Evolutionary conservation across 208 protist species (phyloP).

Genomic region (Wallacemonas sp.): DNA sequence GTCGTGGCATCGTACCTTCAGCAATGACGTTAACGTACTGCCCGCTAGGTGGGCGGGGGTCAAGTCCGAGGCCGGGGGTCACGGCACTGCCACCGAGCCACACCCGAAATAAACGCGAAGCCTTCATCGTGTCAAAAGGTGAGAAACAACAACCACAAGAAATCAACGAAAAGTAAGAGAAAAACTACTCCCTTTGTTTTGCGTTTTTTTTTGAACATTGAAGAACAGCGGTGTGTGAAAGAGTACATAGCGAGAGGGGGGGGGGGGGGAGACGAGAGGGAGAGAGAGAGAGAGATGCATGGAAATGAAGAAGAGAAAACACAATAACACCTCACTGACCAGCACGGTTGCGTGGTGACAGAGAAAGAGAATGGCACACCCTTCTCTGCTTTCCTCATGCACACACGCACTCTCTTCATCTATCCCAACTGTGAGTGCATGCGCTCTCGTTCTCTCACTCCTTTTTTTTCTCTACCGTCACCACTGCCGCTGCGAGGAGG

Average conservation of each 20-base stretch:
- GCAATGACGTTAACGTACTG: conserved; percentile 79
- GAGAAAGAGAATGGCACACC: no score
- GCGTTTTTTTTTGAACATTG: background rate
- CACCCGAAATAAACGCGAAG: conserved; percentile 19
- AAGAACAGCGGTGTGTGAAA: conserved; percentile 13
- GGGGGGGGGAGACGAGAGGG: no score
- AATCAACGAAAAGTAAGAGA: conserved; percentile 3
- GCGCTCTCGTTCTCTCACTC: no score
- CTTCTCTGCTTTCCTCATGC: no score
- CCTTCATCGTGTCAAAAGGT: conserved; percentile 4
- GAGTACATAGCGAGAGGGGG: background rate
- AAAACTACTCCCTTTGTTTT: background rate
- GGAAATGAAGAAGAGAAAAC: background rate
- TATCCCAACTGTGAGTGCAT: no score
- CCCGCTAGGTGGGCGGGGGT: conserved; percentile 42
- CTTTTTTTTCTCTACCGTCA: no score
- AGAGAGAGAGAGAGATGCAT: background rate
- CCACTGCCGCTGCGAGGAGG: no score
- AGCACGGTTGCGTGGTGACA: no score
- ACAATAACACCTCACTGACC: no score
- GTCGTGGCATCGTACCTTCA: conserved; percentile 39
- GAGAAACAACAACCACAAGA: background rate
- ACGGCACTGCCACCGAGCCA: conserved; percentile 72
- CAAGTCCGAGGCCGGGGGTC: conserved; percentile 50
- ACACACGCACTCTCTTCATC: no score